These are phyloP conservation scores for Pseudogymnoascus sp. DNA, from an alignment of 2,329 filamentous ascomycete species.

Conservation along the genomic window DNA sequence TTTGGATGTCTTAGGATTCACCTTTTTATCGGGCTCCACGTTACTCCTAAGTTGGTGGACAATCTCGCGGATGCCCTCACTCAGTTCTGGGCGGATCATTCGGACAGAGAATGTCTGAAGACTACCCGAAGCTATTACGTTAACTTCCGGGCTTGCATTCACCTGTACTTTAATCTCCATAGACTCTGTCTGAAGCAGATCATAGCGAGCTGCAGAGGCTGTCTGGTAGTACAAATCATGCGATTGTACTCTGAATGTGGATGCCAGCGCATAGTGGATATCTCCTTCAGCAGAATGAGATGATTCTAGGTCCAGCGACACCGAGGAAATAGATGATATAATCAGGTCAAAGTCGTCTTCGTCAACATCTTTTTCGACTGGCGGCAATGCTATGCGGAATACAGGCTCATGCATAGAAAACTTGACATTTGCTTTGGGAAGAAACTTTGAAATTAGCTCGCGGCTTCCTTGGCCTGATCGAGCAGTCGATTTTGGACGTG, in stretches of 20 bases:
- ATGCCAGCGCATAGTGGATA: conserved; percentile 76
- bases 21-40: conserved; percentile 54
- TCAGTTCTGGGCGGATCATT: conserved; percentile 87
- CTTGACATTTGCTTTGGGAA: conserved; percentile 92
- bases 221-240: conserved; percentile 95
- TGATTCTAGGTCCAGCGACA: conserved; percentile 88
- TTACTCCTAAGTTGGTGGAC: conserved; percentile 71
- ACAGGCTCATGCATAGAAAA: conserved; percentile 96
- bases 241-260: conserved; percentile 73
- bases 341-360: conserved; percentile 87
- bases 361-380: conserved; percentile 56
- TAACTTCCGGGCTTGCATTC: conserved; percentile 76
- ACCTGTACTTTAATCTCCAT: conserved; percentile 81
- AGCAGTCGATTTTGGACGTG: conserved; percentile 37
- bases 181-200: conserved; percentile 78
- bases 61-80: conserved; percentile 84
- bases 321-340: conserved; percentile 88
- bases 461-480: conserved; percentile 43
- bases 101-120: conserved; percentile 83
- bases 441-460: conserved; percentile 73
- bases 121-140: conserved; percentile 69
- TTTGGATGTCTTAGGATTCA: conserved; percentile 38
- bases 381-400: conserved; percentile 76
- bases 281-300: conserved; percentile 84
- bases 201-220: conserved; percentile 70